Evolutionary conservation across 495 filamentous ascomycete genomes (phyloP).

Genomic region (Penicillium chermesinum): DNA sequence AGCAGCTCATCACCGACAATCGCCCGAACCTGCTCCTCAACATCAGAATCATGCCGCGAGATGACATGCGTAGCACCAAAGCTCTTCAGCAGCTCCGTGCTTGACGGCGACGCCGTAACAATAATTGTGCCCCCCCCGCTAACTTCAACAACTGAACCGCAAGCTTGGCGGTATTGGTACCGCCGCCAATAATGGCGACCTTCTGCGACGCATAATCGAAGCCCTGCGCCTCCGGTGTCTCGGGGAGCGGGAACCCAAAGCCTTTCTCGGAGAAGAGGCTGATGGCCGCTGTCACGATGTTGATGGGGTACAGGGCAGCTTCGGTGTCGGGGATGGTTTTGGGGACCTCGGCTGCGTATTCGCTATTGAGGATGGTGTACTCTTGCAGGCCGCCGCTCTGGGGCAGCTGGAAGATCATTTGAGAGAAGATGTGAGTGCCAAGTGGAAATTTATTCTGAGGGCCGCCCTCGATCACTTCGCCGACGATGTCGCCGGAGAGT

Average conservation of each 20-base stretch:
- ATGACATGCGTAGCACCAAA: background rate
- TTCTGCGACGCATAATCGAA: background rate
- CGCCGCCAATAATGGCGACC: background rate
- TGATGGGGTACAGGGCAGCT: background rate
- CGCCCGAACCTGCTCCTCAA: background rate
- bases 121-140: background rate
- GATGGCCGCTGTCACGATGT: background rate
- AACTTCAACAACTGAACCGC: background rate
- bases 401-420: background rate
- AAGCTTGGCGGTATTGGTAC: background rate
- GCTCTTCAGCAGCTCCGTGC: background rate
- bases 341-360: background rate
- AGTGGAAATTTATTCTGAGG: background rate
- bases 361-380: background rate
- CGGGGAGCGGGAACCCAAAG: background rate
- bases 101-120: background rate
- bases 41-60: background rate
- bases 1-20: conserved; percentile 1
- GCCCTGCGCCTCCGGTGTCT: background rate
- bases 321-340: background rate
- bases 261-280: background rate
- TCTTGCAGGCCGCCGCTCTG: background rate
- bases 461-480: background rate
- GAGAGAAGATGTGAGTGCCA: background rate
- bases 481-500: background rate